Evolutionary conservation across 495 filamentous ascomycete genomes (phyloP), one percentile per base, ranked within the genome.

Genomic region (Talaromyces stipitatus): DNA sequence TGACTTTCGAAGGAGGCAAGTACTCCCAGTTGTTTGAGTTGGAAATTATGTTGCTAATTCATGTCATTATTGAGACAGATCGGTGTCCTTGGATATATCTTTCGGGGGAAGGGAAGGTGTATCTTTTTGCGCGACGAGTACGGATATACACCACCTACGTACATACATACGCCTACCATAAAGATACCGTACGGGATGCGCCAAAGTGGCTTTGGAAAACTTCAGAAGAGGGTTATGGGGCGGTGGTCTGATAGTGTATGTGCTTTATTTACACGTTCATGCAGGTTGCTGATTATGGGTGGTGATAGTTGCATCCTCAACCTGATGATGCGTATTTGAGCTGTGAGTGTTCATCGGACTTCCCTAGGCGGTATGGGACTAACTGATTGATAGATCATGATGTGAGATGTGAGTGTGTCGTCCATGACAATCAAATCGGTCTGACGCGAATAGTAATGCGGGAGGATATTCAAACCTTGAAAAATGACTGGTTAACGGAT

Each of bases 401-500:
- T 69, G 72, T 89, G 56, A 81, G 86, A 68, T 78, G 85, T 88
- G 78, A 65, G 85, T 75, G 60, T 60, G 56, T 36, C 55, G 45
- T 26, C 18, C 12, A 36, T 41, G 43, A 46, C 10, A 52, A 58
- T 56, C 33, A 57, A 16, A n/a, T 20, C 22, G 6, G 11, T 26
- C 24, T 36, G 30, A 48, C 28, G 48, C 38, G 53, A 1, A 55
- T 27, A 90, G 87, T 92, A 63, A 91, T 85, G 53, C 78, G 82
- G 66, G 90, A 92, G 65, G 94, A 98, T 70, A 81, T 97, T 59
- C 86, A 88, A 68, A 85, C 85, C 27, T 79, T 98, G 47, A 92
- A 89, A 73, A 77, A 88, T 67, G 95, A 97, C 75, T 98, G 94
- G 94, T 77, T 98, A 50, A 97, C 92, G n/a, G 94, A 98, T 69